Conservation (phyloP, 1,139 yeast genomes). For the Zygosaccharomyces pseudobailii region DNA sequence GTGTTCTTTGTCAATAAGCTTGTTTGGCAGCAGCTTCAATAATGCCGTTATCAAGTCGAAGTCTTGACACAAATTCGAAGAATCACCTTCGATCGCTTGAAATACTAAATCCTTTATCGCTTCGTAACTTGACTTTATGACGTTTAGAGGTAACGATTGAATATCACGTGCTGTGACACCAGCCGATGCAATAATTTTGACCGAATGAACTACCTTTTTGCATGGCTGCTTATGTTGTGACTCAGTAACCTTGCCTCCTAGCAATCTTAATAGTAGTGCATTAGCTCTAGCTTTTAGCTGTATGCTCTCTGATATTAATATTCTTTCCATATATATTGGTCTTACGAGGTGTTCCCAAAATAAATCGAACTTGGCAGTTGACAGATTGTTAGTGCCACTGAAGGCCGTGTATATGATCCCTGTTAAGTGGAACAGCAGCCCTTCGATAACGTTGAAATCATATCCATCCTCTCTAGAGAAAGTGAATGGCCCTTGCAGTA, state of each 20-base stretch:
- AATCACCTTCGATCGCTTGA: conserved; percentile 5
- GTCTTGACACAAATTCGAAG: conserved; percentile 3
- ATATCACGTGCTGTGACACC: conserved; percentile 19
- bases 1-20: background rate
- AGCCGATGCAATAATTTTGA: conserved; percentile 21
- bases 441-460: conserved; percentile 9
- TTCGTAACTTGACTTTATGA: conserved; percentile 8
- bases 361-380: conserved; percentile 4
- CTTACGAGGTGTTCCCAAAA: conserved; percentile 17
- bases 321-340: conserved; percentile 10
- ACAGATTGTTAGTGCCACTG: background rate
- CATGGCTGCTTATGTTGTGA: conserved; percentile 1
- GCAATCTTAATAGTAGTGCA: conserved; percentile 6
- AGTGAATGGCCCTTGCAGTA: conserved; percentile 17
- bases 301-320: conserved; percentile 6
- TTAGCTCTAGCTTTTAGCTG: conserved; percentile 7
- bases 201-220: conserved; percentile 11
- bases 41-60: conserved; percentile 4
- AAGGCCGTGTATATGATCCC: conserved; percentile 17
- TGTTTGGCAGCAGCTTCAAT: conserved; percentile 5
- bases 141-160: conserved; percentile 9
- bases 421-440: conserved; percentile 14
- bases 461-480: conserved; percentile 4
- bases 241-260: conserved; percentile 4
- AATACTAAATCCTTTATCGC: conserved; percentile 8